Conservation (phyloP, 2,329 filamentous ascomycete genomes). For the Penicillium sp. region DNA sequence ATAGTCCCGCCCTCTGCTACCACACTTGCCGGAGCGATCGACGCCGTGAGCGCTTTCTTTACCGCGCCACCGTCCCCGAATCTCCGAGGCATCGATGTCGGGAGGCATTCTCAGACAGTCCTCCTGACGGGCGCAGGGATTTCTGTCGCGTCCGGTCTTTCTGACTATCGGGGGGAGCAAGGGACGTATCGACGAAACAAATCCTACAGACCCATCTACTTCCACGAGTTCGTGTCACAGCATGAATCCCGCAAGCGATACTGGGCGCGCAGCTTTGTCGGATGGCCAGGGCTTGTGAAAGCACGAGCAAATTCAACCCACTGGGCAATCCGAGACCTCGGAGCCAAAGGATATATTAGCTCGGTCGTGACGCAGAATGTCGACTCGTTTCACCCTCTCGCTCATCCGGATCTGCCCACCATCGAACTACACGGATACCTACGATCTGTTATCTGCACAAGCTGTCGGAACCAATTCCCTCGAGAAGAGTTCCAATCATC, state of each 20-base stretch:
- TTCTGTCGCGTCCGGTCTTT: constrained; percentile 84
- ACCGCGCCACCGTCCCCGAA: constrained; percentile 52
- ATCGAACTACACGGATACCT: constrained; percentile 90
- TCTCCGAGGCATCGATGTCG: constrained; percentile 42
- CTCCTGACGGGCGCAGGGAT: constrained; percentile 80
- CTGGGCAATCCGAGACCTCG: constrained; percentile 67
- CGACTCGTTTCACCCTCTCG: constrained; percentile 79
- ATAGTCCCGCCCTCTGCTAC: constrained; percentile 69
- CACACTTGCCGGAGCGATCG: constrained; percentile 66
- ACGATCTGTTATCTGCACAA: constrained; percentile 71
- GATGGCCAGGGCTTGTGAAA: constrained; percentile 76
- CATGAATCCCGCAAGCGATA: constrained; percentile 88
- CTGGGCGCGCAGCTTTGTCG: constrained; percentile 91
- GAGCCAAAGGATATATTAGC: constrained; percentile 64
- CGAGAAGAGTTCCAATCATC: constrained; percentile 70
- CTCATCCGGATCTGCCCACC: constrained; percentile 69
- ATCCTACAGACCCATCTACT: constrained; percentile 85
- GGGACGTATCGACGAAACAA: constrained; percentile 93
- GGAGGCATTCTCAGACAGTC: constrained; percentile 54
- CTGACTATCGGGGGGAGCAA: constrained; percentile 83
- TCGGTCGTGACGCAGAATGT: constrained; percentile 93
- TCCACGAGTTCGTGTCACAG: constrained; percentile 74
- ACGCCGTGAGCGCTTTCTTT: constrained; percentile 73
- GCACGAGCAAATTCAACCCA: constrained; percentile 78
- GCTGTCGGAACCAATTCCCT: constrained; percentile 66